A percentile compares a stretch with the other conserved stretches of the same genome.
Conservation (phyloP, 2,329 filamentous ascomycete species). For the Cladosporium austrohemisphaericum region DNA sequence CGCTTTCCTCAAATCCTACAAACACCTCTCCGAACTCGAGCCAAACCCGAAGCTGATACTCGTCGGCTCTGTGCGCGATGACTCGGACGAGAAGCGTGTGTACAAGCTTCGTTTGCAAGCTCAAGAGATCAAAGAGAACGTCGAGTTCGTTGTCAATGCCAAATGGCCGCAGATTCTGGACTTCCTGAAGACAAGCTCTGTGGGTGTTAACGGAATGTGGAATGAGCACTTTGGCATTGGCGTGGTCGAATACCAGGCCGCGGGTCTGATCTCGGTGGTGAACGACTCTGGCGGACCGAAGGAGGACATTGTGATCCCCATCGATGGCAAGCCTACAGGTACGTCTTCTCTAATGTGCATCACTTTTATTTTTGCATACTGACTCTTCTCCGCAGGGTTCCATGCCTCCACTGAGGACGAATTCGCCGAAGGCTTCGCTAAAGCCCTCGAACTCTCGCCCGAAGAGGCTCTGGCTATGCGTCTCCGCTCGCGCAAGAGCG, state of each 20-base stretch:
- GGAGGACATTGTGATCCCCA: slow-evolving; percentile 80
- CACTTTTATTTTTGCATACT: neutral
- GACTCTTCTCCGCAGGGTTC: slow-evolving; percentile 59
- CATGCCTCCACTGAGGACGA: slow-evolving; percentile 74
- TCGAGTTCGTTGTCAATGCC: slow-evolving; percentile 86
- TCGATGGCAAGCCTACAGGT: slow-evolving; percentile 77
- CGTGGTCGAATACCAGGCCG: slow-evolving; percentile 96
- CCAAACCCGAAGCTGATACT: slow-evolving; percentile 66
- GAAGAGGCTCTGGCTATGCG: slow-evolving; percentile 70
- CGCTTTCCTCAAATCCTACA: slow-evolving; percentile 61
- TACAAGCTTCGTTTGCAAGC: slow-evolving; percentile 83
- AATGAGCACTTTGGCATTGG: slow-evolving; percentile 99
- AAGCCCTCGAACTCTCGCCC: slow-evolving; percentile 64
- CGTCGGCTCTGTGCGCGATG: slow-evolving; percentile 87
- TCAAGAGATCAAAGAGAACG: slow-evolving; percentile 76
- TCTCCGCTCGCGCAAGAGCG: slow-evolving; percentile 69
- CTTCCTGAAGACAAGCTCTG: slow-evolving; percentile 69
- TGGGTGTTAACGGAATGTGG: slow-evolving; percentile 99
- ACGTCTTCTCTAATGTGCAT: slow-evolving; percentile 24
- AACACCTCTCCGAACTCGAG: slow-evolving; percentile 33
- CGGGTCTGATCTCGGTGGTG: slow-evolving; percentile 86
- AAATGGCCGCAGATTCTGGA: slow-evolving; percentile 82
- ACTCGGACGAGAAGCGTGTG: slow-evolving; percentile 73
- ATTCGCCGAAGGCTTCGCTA: slow-evolving; percentile 76
- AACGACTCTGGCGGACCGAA: slow-evolving; percentile 92